Evolutionary conservation across 2,329 filamentous ascomycete species (phyloP), one percentile per base, ranked within the genome.

Genomic region (Verticillium zaregamsianum): DNA sequence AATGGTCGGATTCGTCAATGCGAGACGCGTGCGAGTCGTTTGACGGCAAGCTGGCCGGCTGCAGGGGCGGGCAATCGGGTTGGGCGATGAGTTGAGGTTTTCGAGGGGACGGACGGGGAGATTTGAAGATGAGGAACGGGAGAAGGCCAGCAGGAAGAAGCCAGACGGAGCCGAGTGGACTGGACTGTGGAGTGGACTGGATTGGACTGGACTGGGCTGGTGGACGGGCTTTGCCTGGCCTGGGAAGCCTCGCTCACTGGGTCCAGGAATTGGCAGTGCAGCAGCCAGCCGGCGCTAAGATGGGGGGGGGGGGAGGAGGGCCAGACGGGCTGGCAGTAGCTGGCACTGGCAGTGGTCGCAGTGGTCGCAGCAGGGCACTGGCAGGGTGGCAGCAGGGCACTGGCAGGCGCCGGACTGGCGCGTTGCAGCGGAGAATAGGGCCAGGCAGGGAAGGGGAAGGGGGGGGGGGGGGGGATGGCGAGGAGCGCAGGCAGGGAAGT

Each of bases 81-180:
- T 52, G 32, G 60, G 23, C 56, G 45, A 60, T 57, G 15, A 56
- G 57, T 49, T 49, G 37, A 49, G 57, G 57, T 52, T 52, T 52
- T 52, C 45, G 45, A 52, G 45, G 57, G 45, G 35, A 32, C 25
- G 31, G 57, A 40, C 37, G 45, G 39, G 35, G 57, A 58, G 57
- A 58, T 58, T 57, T 58, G 57, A 58, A 58, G 57, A 49, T 58
- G 57, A 58, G 57, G 57, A 58, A 58, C 45, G 45, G 45, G 45
- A 52, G 45, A 23, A 52, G 45, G 45, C 45, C 45, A 52, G 45
- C 45, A 52, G 45, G 23, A 52, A 52, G 45, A 52, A 52, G 45
- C 45, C 57, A 58, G 57, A 58, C 37, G 39, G 33, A 58, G 37
- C 45, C 37, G 57, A 58, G 57, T 58, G 37, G 32, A 54, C 49